These are phyloP conservation scores for Rhinocladiella similis DNA, from an alignment of 2,329 filamentous ascomycete species.

Conservation along the genomic window DNA sequence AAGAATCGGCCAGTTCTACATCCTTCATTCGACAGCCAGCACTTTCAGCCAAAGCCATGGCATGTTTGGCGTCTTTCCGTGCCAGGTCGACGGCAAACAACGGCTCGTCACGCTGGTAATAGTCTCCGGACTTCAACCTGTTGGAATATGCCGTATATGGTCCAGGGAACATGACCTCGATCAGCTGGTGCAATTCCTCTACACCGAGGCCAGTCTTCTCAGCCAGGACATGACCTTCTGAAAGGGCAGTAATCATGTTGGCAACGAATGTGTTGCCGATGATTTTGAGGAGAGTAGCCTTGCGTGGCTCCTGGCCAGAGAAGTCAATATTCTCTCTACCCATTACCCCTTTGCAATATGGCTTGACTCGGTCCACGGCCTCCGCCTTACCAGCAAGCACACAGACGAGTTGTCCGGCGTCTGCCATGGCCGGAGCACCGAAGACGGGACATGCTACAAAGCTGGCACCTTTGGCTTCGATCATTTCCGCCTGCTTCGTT, in stretches of 20 bases:
- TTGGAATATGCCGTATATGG: slow-evolving; percentile 73
- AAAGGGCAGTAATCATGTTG: slow-evolving; percentile 76
- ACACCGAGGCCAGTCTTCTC: slow-evolving; percentile 77
- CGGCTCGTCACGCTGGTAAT: slow-evolving; percentile 73
- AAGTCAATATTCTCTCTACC: slow-evolving; percentile 70
- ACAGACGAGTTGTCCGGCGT: slow-evolving; percentile 68
- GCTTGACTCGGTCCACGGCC: slow-evolving; percentile 64
- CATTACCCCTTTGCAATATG: slow-evolving; percentile 73
- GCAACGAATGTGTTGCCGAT: slow-evolving; percentile 85
- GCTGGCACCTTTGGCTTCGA: slow-evolving; percentile 61
- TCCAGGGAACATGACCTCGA: slow-evolving; percentile 73
- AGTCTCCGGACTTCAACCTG: slow-evolving; percentile 74
- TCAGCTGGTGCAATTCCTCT: slow-evolving; percentile 68
- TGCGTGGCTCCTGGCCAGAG: slow-evolving; percentile 65
- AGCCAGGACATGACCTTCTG: slow-evolving; percentile 75
- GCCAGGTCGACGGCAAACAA: slow-evolving; percentile 81
- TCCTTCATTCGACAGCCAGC: slow-evolving; percentile 64
- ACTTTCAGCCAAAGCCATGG: slow-evolving; percentile 63
- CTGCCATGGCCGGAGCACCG: slow-evolving; percentile 49
- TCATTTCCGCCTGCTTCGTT: slow-evolving; percentile 60
- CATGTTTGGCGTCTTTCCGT: slow-evolving; percentile 78
- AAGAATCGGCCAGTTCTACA: slow-evolving; percentile 66
- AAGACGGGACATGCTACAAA: slow-evolving; percentile 71
- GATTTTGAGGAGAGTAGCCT: slow-evolving; percentile 73
- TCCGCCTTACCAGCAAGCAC: slow-evolving; percentile 67